Conservation (phyloP, 1,284 basidiomycete species). For the Pterulicium gracile region DNA sequence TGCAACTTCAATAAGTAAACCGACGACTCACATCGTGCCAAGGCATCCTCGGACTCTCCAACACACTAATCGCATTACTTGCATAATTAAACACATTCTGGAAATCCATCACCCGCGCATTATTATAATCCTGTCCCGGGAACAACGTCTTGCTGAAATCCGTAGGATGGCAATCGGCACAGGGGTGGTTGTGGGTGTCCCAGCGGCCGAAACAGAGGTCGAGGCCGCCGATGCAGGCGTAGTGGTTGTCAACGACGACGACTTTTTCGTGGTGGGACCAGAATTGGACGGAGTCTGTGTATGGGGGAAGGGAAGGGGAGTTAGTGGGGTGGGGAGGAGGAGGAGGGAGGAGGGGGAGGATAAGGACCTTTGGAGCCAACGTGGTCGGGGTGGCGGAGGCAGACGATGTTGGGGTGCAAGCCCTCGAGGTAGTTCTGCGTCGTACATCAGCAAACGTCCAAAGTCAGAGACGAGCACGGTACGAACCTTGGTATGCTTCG, state of each 20-base stretch:
- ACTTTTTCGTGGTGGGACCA: constrained; percentile 86
- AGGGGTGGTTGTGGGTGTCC: constrained; percentile 81
- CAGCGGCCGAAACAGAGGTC: constrained; percentile 93
- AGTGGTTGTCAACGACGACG: constrained; percentile 80
- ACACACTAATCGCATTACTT: constrained; percentile 60
- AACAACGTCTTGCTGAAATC: constrained; percentile 76
- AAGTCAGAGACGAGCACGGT: not conserved
- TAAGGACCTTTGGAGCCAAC: constrained; percentile 64
- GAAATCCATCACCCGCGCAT: constrained; percentile 75
- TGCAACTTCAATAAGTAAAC: too few species aligned
- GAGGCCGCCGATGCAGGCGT: constrained; percentile 74
- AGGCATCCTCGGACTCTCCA: constrained; percentile 75
- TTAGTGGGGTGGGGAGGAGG: too few species aligned
- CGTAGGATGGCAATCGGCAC: constrained; percentile 85
- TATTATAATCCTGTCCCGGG: constrained; percentile 92
- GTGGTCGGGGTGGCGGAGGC: constrained; percentile 85
- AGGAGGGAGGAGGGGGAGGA: not conserved
- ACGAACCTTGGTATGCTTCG: constrained; percentile 71
- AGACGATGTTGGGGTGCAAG: constrained; percentile 80
- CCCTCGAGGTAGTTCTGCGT: constrained; percentile 63
- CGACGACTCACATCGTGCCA: constrained; percentile 79
- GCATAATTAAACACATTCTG: constrained; percentile 74
- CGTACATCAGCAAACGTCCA: constrained; percentile 5
- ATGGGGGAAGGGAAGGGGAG: constrained; percentile 5
- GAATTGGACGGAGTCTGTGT: constrained; percentile 59